Evolutionary conservation across 257 asterid species (phyloP), one percentile per base, ranked within the genome.

Genomic region (Ligustrum vulgare): DNA sequence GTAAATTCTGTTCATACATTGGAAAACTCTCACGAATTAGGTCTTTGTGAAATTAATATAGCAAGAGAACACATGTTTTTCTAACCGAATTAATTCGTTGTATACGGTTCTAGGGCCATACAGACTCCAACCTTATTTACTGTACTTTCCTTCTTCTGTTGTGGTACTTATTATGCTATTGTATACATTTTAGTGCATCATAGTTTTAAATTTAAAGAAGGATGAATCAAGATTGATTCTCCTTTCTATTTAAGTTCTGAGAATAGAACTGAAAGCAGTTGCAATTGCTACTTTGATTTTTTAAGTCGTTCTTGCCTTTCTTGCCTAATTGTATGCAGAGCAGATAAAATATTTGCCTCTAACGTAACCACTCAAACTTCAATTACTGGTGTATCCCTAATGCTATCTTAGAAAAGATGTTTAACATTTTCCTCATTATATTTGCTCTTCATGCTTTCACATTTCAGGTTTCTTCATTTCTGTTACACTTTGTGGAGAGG

Each of bases 391-490:
- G 13, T 58, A 1, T 58, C 31, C 22, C 33, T 22, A 58, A 0
- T 58, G 15, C 66, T 12, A 58, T 20, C 31, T 58, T 3, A 56
- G 12, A 3, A n/a, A 56, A n/a, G 65, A 56, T n/a, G 33, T 23
- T 22, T 2, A 20, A 58, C 31, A 12, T 37, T 69, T 36, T 70
- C 69, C 36, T 60, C 70, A 70, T 64, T 39, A 25, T 51, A 39
- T 18, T 33, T 25, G 15, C 83, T 74, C 15, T 22, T 22, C 49
- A 13, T 60, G 33, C 79, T 77, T 79, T 45, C 36, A 15, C 31
- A 18, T 73, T 47, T 67, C 80, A 70, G 81, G 72, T 84, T 67
- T 62, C 67, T 77, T 79, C 45, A 32, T 75, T 76, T 74, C 60
- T 60, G 43, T 49, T 36, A 75, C 75, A 65, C 71, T 69, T 28